These are phyloP conservation scores for Trifolium pratense DNA, from an alignment of 306 rosid genomes.

Conservation along the genomic window DNA sequence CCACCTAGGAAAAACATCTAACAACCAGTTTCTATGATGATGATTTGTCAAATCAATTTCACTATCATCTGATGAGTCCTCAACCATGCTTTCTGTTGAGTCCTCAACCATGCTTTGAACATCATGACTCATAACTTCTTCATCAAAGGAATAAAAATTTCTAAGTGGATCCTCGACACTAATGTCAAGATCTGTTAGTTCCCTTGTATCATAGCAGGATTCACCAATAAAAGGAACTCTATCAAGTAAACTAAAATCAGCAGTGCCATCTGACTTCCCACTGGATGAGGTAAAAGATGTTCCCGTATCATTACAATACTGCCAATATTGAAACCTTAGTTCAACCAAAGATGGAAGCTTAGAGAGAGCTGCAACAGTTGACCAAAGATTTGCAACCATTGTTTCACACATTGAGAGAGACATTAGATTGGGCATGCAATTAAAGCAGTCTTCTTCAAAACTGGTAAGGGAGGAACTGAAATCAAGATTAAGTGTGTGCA, in stretches of 20 bases:
- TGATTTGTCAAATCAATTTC: slow-evolving; percentile 54
- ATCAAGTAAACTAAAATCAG: slow-evolving; percentile 49
- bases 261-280: slow-evolving; percentile 49
- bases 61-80: slow-evolving; percentile 72
- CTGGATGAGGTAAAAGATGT: slow-evolving; percentile 52
- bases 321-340: slow-evolving; percentile 79
- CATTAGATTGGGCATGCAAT: slow-evolving; percentile 81
- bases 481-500: slow-evolving; percentile 80
- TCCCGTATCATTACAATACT: slow-evolving; percentile 60
- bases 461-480: slow-evolving; percentile 68
- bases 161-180: slow-evolving; percentile 52
- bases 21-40: slow-evolving; percentile 51
- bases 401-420: slow-evolving; percentile 81
- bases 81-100: slow-evolving; percentile 66
- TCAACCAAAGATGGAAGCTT: slow-evolving; percentile 80
- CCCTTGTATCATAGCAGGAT: slow-evolving; percentile 41
- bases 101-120: slow-evolving; percentile 63
- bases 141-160: slow-evolving; percentile 54
- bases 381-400: slow-evolving; percentile 83
- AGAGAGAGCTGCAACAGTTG: slow-evolving; percentile 75
- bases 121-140: slow-evolving; percentile 52
- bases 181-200: slow-evolving; percentile 48
- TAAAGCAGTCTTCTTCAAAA: slow-evolving; percentile 74
- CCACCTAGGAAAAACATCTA: slow-evolving; percentile 52
- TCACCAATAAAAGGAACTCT: slow-evolving; percentile 48